Evolutionary conservation across 306 rosid species (phyloP), one percentile per base, ranked within the genome.

Genomic region (Argentina anserina): DNA sequence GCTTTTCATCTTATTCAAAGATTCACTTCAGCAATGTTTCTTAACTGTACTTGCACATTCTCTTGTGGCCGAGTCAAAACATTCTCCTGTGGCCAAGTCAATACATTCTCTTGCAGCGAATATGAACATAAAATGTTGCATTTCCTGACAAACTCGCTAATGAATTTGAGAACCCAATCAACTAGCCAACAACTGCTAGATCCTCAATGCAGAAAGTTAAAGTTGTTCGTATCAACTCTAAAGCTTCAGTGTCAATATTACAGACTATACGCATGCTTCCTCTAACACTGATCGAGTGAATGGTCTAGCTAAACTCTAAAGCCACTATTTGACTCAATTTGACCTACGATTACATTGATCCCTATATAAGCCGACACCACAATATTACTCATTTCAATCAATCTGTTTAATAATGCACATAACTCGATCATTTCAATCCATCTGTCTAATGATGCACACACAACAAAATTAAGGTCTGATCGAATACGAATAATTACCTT

Each of bases 401-500:
- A 41, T 9, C 45, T 18, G 36, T 71, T 46, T 40, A 36, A 47
- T 9, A 21, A 18, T 26, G 67, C 67, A 72, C 28, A 1, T 33
- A 33, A 33, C n/a, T n/a, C n/a, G n/a, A n/a, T n/a, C n/a, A n/a
- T n/a, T n/a, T n/a, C n/a, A n/a, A n/a, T n/a, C n/a, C n/a, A n/a
- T n/a, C n/a, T 18, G 34, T 70, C 36, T 33, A 28, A 50, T 9
- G 21, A 18, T 26, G 61, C 68, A 72, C 29, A 60, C 25, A 20
- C 11, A 18, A 52, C 53, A 75, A 69, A 58, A 47, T 21, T n/a
- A 29, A 7, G 60, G 64, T 41, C 67, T 63, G n/a, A 66, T 67
- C 9, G n/a, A 67, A 69, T 23, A 37, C 40, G 37, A 61, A 70
- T 45, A 41, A 65, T 63, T 83, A 88, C 97, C 93, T 86, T 66